phyloP scores from a whole-genome alignment of 1,284 basidiomycete genomes.

The Phenoliferia sp. region DNA sequence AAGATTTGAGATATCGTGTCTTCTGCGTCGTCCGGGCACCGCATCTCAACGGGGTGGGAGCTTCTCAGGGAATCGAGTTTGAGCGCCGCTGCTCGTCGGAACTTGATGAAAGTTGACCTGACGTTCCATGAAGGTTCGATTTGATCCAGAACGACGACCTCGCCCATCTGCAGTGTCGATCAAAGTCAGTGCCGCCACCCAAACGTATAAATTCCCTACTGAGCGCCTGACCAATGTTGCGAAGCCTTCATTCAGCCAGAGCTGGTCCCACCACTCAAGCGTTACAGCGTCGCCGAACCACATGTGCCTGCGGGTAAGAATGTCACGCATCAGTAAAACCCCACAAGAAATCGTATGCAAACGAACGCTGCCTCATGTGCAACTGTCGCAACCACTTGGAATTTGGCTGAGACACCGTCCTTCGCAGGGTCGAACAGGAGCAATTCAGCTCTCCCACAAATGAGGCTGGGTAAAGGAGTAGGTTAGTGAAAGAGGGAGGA shows the following conservation, averaged over 20 bases:
- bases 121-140: slow-evolving; percentile 53
- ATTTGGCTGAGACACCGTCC: slow-evolving; percentile 40
- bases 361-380: slow-evolving; percentile 44
- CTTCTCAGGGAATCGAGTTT: slow-evolving; percentile 80
- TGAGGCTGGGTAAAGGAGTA: slow-evolving; percentile 48
- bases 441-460: slow-evolving; percentile 79
- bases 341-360: background rate
- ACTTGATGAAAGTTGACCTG: slow-evolving; percentile 50
- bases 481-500: background rate
- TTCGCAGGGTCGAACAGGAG: slow-evolving; percentile 64
- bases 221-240: slow-evolving; percentile 51
- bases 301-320: slow-evolving; percentile 15
- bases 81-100: slow-evolving; percentile 58
- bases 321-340: background rate
- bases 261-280: slow-evolving; percentile 31
- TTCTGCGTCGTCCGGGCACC: slow-evolving; percentile 60
- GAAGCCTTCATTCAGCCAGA: slow-evolving; percentile 55
- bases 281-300: slow-evolving; percentile 31
- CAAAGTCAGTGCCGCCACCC: background rate
- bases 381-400: slow-evolving; percentile 40
- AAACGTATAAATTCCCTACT: no score
- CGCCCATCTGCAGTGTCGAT: slow-evolving; percentile 54
- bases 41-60: slow-evolving; percentile 93
- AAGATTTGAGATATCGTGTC: slow-evolving; percentile 55
- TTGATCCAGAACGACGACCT: slow-evolving; percentile 79